Base-by-base conservation (phyloP, 192 early-diverging fungal species). In the Powellomyces hirtus region DNA sequence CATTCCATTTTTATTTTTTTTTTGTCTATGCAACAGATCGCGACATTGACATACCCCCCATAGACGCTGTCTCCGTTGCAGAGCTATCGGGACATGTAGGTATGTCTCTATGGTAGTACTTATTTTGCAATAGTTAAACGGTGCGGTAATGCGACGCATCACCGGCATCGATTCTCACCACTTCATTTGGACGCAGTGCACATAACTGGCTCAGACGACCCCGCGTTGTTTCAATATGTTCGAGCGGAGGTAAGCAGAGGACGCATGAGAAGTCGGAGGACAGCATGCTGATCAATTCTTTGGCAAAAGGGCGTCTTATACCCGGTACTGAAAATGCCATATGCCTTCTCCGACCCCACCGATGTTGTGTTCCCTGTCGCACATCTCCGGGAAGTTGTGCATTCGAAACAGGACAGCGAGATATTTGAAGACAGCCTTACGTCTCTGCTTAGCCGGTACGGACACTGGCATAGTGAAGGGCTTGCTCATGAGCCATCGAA, bases 221-320 rank as follows among this genome's bases (percentile, higher is more conserved):
- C 59, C 6, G 20, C 36, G 13, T 37, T 60, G 3, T 60, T 38
- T 22, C 16, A 60, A 38, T 60, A 38, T 22, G 59, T 60, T 20
- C 34, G 29, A 24, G 59, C 59, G 10, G 59, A 60, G 31, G 59
- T 60, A 38, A 24, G 36, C 1, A 40, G 4, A 2, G 36, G 38
- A n/a, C 37, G 2, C 1, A 34, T 5, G 16, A 2, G 35, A 60
- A 20, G 16, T 5, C 22, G 35, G 16, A 6, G 30, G 34, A 38
- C 30, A 4, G 59, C 14, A 60, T 29, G 20, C 35, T 38, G 36
- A 36, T 60, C 11, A 36, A 10, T 38, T 40, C 29, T 20, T 38
- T 38, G n/a, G n/a, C n/a, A n/a, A n/a, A n/a, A 60, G 59, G 59
- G 59, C 6, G 59, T 60, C 3, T n/a, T 60, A 4, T 60, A 60